Evolutionary conservation across 768 basidiomycete species (phyloP), one percentile per base, ranked within the genome.

Genomic region (Boletus vinaceobasis): DNA sequence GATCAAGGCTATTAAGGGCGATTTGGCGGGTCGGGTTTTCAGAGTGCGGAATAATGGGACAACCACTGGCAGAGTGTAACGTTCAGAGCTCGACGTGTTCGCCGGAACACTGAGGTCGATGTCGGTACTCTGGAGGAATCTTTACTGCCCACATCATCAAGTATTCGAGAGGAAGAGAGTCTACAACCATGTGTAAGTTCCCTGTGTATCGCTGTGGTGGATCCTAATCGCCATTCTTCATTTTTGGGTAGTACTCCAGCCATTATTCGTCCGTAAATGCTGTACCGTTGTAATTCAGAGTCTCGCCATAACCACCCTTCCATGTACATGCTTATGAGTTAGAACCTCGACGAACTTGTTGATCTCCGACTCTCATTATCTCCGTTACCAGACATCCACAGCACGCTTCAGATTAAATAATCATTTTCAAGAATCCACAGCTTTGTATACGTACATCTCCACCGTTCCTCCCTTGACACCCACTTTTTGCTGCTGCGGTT

Each of bases 311-410:
- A 53, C 49, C 26, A 46, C n/a, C 8, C 5, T 7, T 36, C 36
- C n/a, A n/a, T n/a, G 14, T 10, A 14, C 40, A 43, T 15, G 10
- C 23, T 21, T 26, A 67, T n/a, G n/a, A n/a, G n/a, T n/a, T n/a
- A n/a, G 66, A 53, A 67, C 38, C 65, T 67, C 6, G 55, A 66
- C 26, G 66, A 67, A 21, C 36, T 35, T 0, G 42, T 67, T 52
- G 60, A 67, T 32, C 51, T 67, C n/a, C 68, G 40, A 61, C 7
- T 13, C 5, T n/a, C n/a, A n/a, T n/a, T 26, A 2, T 8, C 26
- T 26, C 17, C n/a, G 23, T 13, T 26, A 3, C 23, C 35, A n/a
- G 29, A 31, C 5, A 14, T n/a, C 26, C 17, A 5, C 36, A 1
- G 15, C 29, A 36, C 0, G 2, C 38, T 33, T 43, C 27, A 33